Conservation (phyloP, 176 grass and related monocot species). For the Carex littledalei region DNA sequence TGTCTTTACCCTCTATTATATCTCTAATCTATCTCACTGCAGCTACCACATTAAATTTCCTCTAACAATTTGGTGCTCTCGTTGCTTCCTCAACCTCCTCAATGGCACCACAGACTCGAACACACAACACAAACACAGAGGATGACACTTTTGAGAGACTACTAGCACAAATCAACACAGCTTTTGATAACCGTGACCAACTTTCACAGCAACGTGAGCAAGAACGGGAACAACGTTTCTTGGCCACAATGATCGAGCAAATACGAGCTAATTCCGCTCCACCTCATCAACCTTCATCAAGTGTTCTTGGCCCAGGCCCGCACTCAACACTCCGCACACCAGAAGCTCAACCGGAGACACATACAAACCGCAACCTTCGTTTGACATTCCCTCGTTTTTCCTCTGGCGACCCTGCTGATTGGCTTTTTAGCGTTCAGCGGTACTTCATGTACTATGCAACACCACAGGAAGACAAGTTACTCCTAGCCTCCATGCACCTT, state of each 20-base stretch:
- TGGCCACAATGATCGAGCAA: neutral
- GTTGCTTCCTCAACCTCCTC: neutral
- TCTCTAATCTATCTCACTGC: neutral
- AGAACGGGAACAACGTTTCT: neutral
- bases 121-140: neutral
- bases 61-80: neutral
- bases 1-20: neutral
- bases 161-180: neutral
- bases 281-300: neutral
- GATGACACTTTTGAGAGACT: neutral
- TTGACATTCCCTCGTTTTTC: neutral
- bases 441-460: constrained; percentile 14
- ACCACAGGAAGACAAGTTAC: neutral
- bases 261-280: neutral
- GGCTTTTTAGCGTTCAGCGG: constrained; percentile 1
- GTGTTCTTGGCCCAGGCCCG: neutral
- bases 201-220: neutral
- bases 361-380: neutral
- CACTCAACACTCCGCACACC: neutral
- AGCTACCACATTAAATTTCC: neutral
- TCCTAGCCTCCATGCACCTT: constrained; percentile 16
- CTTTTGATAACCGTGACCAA: neutral
- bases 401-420: neutral
- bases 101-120: neutral
- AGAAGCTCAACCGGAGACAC: neutral